Conservation (phyloP, 192 early-diverging fungal genomes). For the Umbelopsis ramanniana region DNA sequence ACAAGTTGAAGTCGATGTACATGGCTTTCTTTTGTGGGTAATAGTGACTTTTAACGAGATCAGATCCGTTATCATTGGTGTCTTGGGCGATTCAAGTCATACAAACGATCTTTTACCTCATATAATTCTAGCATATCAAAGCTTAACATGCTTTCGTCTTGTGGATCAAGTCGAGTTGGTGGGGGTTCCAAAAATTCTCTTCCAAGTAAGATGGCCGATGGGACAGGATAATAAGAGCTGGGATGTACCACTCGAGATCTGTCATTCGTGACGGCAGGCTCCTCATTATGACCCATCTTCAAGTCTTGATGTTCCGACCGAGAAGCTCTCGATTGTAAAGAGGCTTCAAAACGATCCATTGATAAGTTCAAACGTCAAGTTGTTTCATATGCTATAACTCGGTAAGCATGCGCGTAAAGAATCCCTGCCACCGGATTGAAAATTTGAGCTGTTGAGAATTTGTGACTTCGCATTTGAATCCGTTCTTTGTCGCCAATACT, state of each 20-base stretch:
- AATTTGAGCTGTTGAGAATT: not conserved
- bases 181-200: not conserved
- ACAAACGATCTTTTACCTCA: not conserved
- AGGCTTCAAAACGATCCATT: constrained; percentile 9
- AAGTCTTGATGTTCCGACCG: not conserved
- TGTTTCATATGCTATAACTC: not conserved
- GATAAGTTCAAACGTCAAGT: not conserved
- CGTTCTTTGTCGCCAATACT: not conserved
- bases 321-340: not conserved
- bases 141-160: constrained; percentile 7
- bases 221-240: constrained; percentile 8
- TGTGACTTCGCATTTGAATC: constrained; percentile 3
- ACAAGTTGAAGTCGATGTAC: constrained; percentile 69
- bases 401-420: constrained; percentile 4
- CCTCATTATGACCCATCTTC: not conserved
- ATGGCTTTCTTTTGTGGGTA: constrained; percentile 72
- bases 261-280: not conserved
- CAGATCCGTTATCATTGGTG: not conserved
- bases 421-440: not conserved
- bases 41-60: constrained; percentile 43
- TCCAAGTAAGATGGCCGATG: not conserved
- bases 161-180: not conserved
- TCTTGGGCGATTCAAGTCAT: not conserved
- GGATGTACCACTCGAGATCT: not conserved
- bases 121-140: not conserved